Percentiles rank a stretch among this genome's conserved stretches.
phyloP scores from a whole-genome alignment of 2,329 filamentous ascomycete species.

The Sporothrix humicola region DNA sequence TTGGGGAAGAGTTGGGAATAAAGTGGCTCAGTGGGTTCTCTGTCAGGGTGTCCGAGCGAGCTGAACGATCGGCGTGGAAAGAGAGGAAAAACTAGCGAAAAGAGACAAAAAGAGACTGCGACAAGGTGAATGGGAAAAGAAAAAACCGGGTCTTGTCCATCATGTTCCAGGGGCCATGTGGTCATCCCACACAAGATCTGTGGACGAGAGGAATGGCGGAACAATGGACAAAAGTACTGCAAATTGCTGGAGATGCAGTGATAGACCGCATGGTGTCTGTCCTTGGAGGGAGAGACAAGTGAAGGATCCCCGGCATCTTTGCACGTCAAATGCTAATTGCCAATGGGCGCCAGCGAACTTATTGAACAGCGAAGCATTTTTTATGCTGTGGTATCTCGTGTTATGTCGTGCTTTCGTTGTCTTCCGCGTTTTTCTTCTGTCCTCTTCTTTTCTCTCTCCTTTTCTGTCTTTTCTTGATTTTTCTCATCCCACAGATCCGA shows the following conservation, averaged over 20 bases:
- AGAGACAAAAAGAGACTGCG: neutral
- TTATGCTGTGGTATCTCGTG: neutral
- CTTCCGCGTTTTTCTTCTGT: neutral
- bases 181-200: constrained; percentile 19
- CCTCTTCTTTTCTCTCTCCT: neutral
- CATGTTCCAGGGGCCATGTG: constrained; percentile 20
- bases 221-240: constrained; percentile 1
- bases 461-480: neutral
- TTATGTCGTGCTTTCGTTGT: neutral
- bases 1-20: constrained; percentile 10
- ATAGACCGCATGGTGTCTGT: constrained; percentile 1
- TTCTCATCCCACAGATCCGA: neutral
- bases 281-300: constrained; percentile 8
- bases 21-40: neutral
- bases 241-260: neutral
- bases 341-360: no score
- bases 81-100: neutral
- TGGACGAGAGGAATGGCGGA: neutral
- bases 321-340: constrained; percentile 14
- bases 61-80: constrained; percentile 21
- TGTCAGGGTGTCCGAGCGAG: constrained; percentile 14
- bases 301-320: neutral
- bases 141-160: constrained; percentile 15
- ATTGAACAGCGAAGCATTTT: neutral
- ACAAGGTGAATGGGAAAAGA: neutral